These are phyloP conservation scores for Stachybotrys elegans DNA, from an alignment of 2,329 filamentous ascomycete species.

Conservation along the genomic window DNA sequence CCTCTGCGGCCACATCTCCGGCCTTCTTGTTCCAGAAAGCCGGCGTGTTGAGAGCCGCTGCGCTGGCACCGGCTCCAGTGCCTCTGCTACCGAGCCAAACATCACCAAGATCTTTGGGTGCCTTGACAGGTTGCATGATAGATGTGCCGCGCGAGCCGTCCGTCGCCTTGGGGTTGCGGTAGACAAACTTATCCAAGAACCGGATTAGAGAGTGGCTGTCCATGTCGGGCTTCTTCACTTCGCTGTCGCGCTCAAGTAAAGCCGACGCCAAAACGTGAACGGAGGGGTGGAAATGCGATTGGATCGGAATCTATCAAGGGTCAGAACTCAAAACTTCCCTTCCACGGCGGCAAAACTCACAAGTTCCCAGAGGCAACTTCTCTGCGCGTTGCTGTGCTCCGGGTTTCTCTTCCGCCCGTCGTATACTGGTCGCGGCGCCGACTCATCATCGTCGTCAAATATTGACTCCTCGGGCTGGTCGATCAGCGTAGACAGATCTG, in stretches of 20 bases:
- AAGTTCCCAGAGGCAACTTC: slow-evolving; percentile 89
- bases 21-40: slow-evolving; percentile 87
- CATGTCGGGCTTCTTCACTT: slow-evolving; percentile 84
- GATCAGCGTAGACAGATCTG: slow-evolving; percentile 72
- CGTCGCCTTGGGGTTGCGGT: slow-evolving; percentile 79
- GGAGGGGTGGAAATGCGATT: slow-evolving; percentile 83
- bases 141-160: slow-evolving; percentile 69
- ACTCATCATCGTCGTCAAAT: slow-evolving; percentile 60
- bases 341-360: slow-evolving; percentile 37
- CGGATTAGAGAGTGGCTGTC: slow-evolving; percentile 86
- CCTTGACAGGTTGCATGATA: slow-evolving; percentile 88
- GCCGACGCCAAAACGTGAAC: slow-evolving; percentile 77
- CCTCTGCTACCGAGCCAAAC: slow-evolving; percentile 51
- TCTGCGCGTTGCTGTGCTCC: slow-evolving; percentile 87
- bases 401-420: slow-evolving; percentile 90
- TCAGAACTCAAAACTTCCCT: slow-evolving; percentile 15
- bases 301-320: slow-evolving; percentile 25
- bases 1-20: slow-evolving; percentile 83
- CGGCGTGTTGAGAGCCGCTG: slow-evolving; percentile 68
- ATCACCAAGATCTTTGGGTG: slow-evolving; percentile 47
- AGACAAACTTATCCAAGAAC: slow-evolving; percentile 98
- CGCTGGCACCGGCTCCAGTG: slow-evolving; percentile 24
- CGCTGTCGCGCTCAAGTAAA: slow-evolving; percentile 62
- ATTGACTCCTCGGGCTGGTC: slow-evolving; percentile 70
- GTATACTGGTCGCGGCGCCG: slow-evolving; percentile 47